These are phyloP conservation scores for Deinandra increscens DNA, from an alignment of 129 eudicot species.

Conservation along the genomic window DNA sequence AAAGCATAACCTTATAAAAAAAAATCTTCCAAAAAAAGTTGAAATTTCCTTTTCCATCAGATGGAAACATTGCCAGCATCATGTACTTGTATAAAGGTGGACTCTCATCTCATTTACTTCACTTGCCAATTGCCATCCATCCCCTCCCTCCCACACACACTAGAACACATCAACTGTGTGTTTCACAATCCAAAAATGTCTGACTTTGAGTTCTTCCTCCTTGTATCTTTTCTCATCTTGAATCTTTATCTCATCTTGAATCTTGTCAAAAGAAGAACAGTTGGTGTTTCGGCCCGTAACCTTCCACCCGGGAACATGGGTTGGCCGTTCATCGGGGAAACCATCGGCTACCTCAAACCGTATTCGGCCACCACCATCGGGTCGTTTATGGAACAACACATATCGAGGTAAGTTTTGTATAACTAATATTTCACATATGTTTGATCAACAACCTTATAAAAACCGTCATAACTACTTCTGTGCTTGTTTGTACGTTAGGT, in stretches of 20 bases:
- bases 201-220: slow-evolving; percentile 59
- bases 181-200: slow-evolving; percentile 36
- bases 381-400: slow-evolving; percentile 85
- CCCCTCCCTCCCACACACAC: slow-evolving; percentile 22
- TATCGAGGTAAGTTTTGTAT: slow-evolving; percentile 47
- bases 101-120: slow-evolving; percentile 29
- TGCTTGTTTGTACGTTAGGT: slow-evolving; percentile 39
- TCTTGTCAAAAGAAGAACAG: slow-evolving; percentile 35
- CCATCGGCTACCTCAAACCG: slow-evolving; percentile 81
- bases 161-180: slow-evolving; percentile 27
- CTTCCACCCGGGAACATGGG: slow-evolving; percentile 96
- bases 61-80: slow-evolving; percentile 45
- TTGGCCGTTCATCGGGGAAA: slow-evolving; percentile 95
- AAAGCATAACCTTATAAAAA: slow-evolving; percentile 10
- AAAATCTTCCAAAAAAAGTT: slow-evolving; percentile 34
- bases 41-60: slow-evolving; percentile 49
- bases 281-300: slow-evolving; percentile 29
- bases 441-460: not conserved
- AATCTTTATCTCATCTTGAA: slow-evolving; percentile 35
- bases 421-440: slow-evolving; percentile 11
- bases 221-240: slow-evolving; percentile 39
- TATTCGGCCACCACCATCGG: slow-evolving; percentile 86
- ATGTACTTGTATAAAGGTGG: slow-evolving; percentile 39
- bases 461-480: not conserved
- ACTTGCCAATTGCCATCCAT: slow-evolving; percentile 22